Conservation (phyloP, 2,329 filamentous ascomycete genomes). For the Fusarium stilboides region DNA sequence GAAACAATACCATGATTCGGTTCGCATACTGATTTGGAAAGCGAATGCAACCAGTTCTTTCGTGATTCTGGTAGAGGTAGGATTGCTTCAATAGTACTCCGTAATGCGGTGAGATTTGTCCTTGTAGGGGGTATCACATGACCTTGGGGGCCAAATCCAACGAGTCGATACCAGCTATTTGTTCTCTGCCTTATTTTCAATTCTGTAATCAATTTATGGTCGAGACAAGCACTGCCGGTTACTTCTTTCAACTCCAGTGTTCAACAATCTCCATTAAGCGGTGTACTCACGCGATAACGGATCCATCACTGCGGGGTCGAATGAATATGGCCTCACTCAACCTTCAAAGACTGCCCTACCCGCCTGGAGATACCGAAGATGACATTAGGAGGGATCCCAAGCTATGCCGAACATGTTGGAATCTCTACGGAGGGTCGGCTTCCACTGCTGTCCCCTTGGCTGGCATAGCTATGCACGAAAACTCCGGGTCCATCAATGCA, state of each 20-base stretch:
- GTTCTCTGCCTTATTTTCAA: neutral
- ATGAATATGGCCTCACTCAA: conserved; percentile 31
- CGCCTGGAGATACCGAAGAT: conserved; percentile 24
- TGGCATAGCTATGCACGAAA: conserved; percentile 40
- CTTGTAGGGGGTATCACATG: conserved; percentile 11
- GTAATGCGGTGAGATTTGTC: neutral
- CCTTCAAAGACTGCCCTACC: conserved; percentile 24
- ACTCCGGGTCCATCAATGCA: conserved; percentile 26
- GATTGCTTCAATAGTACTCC: too few species aligned
- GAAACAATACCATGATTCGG: too few species aligned
- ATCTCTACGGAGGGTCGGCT: conserved; percentile 39
- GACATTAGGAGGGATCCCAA: conserved; percentile 32
- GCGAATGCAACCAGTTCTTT: neutral
- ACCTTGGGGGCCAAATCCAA: neutral
- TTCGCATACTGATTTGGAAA: too few species aligned
- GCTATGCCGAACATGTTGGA: conserved; percentile 39
- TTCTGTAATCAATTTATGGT: neutral
- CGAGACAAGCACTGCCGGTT: neutral
- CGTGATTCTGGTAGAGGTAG: neutral
- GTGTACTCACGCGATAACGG: neutral
- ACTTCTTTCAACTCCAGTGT: neutral
- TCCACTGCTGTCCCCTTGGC: conserved; percentile 13
- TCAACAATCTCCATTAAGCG: too few species aligned
- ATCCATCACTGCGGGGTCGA: conserved; percentile 28
- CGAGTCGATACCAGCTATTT: neutral